A percentile compares a stretch with the other conserved stretches of the same genome.
Evolutionary conservation across 2,329 filamentous ascomycete species (phyloP).

Genomic region (Claviceps cyperi): DNA sequence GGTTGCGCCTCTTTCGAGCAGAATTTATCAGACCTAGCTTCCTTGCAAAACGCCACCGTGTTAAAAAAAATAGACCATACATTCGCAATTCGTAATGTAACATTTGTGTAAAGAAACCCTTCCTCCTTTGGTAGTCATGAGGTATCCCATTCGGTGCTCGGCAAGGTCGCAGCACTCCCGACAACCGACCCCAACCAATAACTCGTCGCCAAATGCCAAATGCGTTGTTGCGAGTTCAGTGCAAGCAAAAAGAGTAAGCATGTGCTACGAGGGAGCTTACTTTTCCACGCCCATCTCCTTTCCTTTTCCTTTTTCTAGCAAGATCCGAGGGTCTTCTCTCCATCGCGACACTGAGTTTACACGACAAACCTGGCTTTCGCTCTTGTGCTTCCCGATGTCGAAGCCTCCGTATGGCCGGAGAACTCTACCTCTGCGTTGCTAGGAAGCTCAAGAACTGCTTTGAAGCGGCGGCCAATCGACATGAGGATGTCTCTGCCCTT

Average conservation of each 20-base stretch:
- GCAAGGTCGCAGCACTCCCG: neutral
- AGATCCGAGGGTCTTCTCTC: neutral
- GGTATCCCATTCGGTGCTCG: neutral
- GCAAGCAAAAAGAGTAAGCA: neutral
- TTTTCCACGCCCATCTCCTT: conserved; percentile 11
- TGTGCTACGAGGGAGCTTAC: conserved; percentile 8
- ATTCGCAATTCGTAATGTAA: neutral
- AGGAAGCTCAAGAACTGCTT: conserved; percentile 74
- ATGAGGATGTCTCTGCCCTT: conserved; percentile 77
- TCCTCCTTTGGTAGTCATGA: neutral
- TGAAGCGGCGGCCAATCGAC: conserved; percentile 80
- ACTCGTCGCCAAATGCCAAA: conserved; percentile 1
- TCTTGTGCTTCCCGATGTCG: conserved; percentile 82
- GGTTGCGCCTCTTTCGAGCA: neutral
- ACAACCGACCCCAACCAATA: neutral
- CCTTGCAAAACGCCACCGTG: conserved; percentile 20
- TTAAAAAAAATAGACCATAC: conserved; percentile 10
- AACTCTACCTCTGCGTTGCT: conserved; percentile 75
- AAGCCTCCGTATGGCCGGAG: conserved; percentile 89
- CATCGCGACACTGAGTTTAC: conserved; percentile 32
- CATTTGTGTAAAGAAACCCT: neutral
- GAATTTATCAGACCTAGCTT: conserved; percentile 11
- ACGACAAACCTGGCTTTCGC: conserved; percentile 89
- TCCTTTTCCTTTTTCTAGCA: neutral
- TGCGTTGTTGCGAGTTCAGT: neutral